These are phyloP conservation scores for Candida railenensis DNA, from an alignment of 805 yeast species.

Conservation along the genomic window DNA sequence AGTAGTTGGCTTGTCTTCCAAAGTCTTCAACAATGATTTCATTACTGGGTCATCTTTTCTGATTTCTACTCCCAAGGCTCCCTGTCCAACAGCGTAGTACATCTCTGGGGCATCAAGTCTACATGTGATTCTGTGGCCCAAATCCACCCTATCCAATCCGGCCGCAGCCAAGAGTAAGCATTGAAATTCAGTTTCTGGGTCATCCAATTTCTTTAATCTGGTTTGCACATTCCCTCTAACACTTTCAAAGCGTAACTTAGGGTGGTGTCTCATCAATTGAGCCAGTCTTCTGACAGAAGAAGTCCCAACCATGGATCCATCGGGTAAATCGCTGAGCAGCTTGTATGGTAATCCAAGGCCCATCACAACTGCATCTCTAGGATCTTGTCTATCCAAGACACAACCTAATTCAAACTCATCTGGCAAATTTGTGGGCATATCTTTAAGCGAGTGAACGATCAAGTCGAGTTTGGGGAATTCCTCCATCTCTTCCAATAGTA, in stretches of 20 bases:
- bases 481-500: slow-evolving; percentile 63
- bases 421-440: slow-evolving; percentile 87
- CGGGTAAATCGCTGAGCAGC: slow-evolving; percentile 71
- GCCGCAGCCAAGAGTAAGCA: slow-evolving; percentile 92
- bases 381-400: slow-evolving; percentile 83
- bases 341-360: slow-evolving; percentile 49
- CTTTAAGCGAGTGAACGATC: slow-evolving; percentile 92
- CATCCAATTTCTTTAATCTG: slow-evolving; percentile 78
- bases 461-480: slow-evolving; percentile 71
- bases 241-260: slow-evolving; percentile 74
- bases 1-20: slow-evolving; percentile 66
- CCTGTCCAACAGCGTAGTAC: slow-evolving; percentile 99
- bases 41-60: slow-evolving; percentile 64
- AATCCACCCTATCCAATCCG: slow-evolving; percentile 73
- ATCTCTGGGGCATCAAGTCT: slow-evolving; percentile 71
- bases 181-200: slow-evolving; percentile 55
- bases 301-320: slow-evolving; percentile 87
- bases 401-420: slow-evolving; percentile 89
- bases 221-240: slow-evolving; percentile 83
- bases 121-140: slow-evolving; percentile 74
- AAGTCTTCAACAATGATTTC: slow-evolving; percentile 55
- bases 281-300: slow-evolving; percentile 93
- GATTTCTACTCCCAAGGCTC: slow-evolving; percentile 92
- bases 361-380: slow-evolving; percentile 90
- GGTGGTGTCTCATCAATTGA: slow-evolving; percentile 76